Conservation (phyloP, 495 filamentous ascomycete genomes). For the Pyrenula massariospora region DNA sequence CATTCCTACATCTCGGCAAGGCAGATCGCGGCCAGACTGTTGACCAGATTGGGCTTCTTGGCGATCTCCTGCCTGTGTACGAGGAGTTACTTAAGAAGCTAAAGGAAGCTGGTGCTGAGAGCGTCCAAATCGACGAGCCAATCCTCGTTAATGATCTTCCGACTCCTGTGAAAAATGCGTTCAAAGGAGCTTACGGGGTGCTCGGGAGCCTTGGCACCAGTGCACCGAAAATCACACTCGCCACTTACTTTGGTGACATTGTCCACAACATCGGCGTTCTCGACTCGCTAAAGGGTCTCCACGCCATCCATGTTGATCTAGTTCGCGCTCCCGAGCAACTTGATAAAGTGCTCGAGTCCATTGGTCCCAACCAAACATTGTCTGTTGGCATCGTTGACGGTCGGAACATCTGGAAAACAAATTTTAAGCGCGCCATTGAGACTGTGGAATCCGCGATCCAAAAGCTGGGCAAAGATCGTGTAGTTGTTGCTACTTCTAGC, state of each 20-base stretch:
- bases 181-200: conserved; percentile 94
- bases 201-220: conserved; percentile 61
- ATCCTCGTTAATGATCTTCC: conserved; percentile 87
- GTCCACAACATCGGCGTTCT: conserved; percentile 95
- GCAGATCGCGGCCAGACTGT: conserved; percentile 87
- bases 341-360: conserved; percentile 57
- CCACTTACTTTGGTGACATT: conserved; percentile 98
- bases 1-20: conserved; percentile 93
- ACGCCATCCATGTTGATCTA: conserved; percentile 87
- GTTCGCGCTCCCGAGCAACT: conserved; percentile 97
- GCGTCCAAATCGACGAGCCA: conserved; percentile 96
- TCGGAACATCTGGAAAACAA: conserved; percentile 99
- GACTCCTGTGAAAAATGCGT: conserved; percentile 80
- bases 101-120: conserved; percentile 89
- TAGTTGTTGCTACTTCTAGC: conserved; percentile 91
- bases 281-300: conserved; percentile 49
- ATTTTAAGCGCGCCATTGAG: conserved; percentile 84
- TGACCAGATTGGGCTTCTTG: conserved; percentile 82
- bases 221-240: conserved; percentile 70
- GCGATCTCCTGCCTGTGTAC: conserved; percentile 86
- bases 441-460: conserved; percentile 78
- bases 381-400: conserved; percentile 95
- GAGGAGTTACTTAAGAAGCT: conserved; percentile 80
- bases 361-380: conserved; percentile 77
- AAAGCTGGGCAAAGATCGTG: conserved; percentile 88